Conservation (phyloP, 192 early-diverging fungal species). For the Spizellomyces sp. region DNA sequence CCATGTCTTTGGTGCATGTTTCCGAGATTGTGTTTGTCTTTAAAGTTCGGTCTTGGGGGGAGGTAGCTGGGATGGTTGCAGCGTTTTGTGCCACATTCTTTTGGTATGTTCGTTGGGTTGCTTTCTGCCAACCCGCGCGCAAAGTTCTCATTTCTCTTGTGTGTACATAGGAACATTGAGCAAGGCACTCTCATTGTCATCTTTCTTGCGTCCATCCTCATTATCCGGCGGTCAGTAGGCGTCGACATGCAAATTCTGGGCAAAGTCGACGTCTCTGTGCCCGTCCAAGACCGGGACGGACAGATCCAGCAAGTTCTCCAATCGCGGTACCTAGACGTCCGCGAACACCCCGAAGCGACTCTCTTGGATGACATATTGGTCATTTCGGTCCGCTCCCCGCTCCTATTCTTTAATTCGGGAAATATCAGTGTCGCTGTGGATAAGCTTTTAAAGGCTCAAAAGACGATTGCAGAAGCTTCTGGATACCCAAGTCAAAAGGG, state of each 20-base stretch:
- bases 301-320: neutral
- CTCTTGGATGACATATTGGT: slow-evolving; percentile 37
- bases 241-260: slow-evolving; percentile 41
- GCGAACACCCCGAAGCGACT: slow-evolving; percentile 38
- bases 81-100: slow-evolving; percentile 37
- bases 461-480: neutral
- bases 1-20: slow-evolving; percentile 73
- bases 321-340: slow-evolving; percentile 24
- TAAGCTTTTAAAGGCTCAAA: slow-evolving; percentile 32
- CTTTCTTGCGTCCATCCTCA: slow-evolving; percentile 33
- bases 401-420: slow-evolving; percentile 48
- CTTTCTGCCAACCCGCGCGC: no score
- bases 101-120: neutral
- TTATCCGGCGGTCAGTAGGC: slow-evolving; percentile 34
- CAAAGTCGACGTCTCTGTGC: slow-evolving; percentile 3
- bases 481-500: neutral
- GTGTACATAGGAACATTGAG: slow-evolving; percentile 4
- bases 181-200: slow-evolving; percentile 40
- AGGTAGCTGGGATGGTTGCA: slow-evolving; percentile 34
- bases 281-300: neutral
- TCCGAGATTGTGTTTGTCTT: slow-evolving; percentile 81
- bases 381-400: slow-evolving; percentile 33
- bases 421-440: slow-evolving; percentile 39
- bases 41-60: slow-evolving; percentile 12
- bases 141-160: no score